phyloP scores from a whole-genome alignment of 2,329 filamentous ascomycete species.

The Cytospora paraplurivora region DNA sequence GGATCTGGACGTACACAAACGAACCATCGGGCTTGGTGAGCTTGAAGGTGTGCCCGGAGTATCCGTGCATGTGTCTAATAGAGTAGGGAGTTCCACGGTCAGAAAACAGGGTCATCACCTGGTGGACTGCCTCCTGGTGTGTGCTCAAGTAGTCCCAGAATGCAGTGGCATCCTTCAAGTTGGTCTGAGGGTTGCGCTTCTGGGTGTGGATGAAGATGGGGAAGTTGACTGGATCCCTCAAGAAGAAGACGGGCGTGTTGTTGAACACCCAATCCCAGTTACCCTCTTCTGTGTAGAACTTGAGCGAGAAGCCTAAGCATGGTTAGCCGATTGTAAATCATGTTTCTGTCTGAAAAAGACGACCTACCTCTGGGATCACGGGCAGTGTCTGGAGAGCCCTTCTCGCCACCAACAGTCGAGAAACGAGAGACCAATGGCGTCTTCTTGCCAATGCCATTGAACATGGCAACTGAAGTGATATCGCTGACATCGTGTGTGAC shows the following conservation, averaged over 20 bases:
- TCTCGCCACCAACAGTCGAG: conserved; percentile 73
- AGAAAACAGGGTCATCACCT: conserved; percentile 67
- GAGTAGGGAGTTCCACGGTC: conserved; percentile 68
- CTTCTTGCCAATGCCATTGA: conserved; percentile 34
- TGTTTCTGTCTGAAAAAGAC: background rate
- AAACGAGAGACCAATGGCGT: conserved; percentile 71
- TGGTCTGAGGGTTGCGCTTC: conserved; percentile 73
- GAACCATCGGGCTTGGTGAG: conserved; percentile 66
- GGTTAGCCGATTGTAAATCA: background rate
- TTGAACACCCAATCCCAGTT: conserved; percentile 78
- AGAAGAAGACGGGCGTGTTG: conserved; percentile 78
- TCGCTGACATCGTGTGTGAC: conserved; percentile 31
- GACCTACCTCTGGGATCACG: conserved; percentile 67
- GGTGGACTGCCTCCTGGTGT: conserved; percentile 64
- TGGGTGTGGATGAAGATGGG: conserved; percentile 77
- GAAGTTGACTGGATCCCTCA: conserved; percentile 74
- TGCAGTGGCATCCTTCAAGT: conserved; percentile 69
- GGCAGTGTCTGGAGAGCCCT: conserved; percentile 75
- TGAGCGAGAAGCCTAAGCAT: conserved; percentile 61
- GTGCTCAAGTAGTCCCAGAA: conserved; percentile 62
- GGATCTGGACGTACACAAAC: conserved; percentile 67
- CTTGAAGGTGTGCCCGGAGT: conserved; percentile 68
- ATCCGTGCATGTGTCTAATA: conserved; percentile 68
- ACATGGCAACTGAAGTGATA: conserved; percentile 12
- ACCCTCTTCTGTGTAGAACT: conserved; percentile 74